A percentile compares a stretch with the other conserved stretches of the same genome.
Conservation (phyloP, 306 rosid genomes). For the Amphicarpaea edgeworthii region DNA sequence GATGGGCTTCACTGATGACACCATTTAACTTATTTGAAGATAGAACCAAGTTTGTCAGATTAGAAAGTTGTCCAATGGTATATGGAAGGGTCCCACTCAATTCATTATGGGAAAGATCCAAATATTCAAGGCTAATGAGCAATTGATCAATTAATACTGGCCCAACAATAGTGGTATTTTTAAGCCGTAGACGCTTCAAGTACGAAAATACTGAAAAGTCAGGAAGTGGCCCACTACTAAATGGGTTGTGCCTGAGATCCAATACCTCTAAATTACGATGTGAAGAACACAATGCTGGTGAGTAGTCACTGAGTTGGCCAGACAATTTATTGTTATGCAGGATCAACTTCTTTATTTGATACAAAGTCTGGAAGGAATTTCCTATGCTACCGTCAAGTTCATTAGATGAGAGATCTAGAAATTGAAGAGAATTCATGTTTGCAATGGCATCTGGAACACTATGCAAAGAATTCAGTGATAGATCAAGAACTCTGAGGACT, state of each 20-base stretch:
- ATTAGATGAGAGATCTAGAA: too few species aligned
- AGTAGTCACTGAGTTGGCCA: too few species aligned
- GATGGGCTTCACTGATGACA: background rate
- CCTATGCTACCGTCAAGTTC: too few species aligned
- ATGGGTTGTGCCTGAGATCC: background rate
- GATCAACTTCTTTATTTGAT: too few species aligned
- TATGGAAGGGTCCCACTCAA: constrained; percentile 5
- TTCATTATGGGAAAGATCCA: background rate
- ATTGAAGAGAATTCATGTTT: too few species aligned
- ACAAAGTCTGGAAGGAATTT: too few species aligned
- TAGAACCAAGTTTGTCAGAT: background rate
- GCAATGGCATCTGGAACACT: too few species aligned
- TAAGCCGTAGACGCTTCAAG: background rate
- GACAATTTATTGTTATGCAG: too few species aligned
- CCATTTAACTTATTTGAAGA: constrained; percentile 32
- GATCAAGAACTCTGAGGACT: too few species aligned
- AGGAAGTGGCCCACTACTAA: constrained; percentile 1
- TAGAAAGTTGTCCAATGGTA: constrained; percentile 35
- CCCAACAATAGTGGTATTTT: constrained; percentile 20
- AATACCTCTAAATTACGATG: background rate
- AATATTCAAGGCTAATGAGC: background rate
- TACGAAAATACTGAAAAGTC: constrained; percentile 20
- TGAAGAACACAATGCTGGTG: too few species aligned
- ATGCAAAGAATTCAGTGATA: too few species aligned
- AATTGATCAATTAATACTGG: background rate